Percentiles rank a stretch among this genome's conserved stretches.
phyloP scores from a whole-genome alignment of 495 filamentous ascomycete species.

The Hypoxylon fuscum region DNA sequence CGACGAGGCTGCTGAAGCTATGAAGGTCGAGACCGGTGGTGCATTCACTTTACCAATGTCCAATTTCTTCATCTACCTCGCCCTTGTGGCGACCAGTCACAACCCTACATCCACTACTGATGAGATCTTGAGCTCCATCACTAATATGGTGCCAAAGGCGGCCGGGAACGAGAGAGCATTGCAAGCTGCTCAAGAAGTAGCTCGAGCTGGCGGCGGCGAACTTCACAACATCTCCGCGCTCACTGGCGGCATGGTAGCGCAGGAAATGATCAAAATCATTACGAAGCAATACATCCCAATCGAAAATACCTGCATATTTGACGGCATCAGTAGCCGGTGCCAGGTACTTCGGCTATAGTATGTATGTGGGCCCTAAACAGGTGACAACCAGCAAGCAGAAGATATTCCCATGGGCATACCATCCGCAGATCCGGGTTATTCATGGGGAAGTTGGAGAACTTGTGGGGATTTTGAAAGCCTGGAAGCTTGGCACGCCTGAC shows the following conservation, averaged over 20 bases:
- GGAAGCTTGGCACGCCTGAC: slow-evolving; percentile 44
- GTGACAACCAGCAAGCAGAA: slow-evolving; percentile 30
- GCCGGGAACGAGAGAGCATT: slow-evolving; percentile 55
- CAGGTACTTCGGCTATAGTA: slow-evolving; percentile 68
- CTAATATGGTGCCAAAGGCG: slow-evolving; percentile 54
- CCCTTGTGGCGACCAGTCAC: slow-evolving; percentile 67
- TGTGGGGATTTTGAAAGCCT: slow-evolving; percentile 40
- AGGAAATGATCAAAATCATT: slow-evolving; percentile 95
- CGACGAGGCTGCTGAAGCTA: slow-evolving; percentile 54
- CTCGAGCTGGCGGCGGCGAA: slow-evolving; percentile 82
- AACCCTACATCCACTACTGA: slow-evolving; percentile 55
- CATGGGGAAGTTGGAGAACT: slow-evolving; percentile 43
- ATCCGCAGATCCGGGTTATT: slow-evolving; percentile 57
- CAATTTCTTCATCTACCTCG: slow-evolving; percentile 80
- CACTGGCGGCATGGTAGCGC: slow-evolving; percentile 89
- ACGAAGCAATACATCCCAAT: slow-evolving; percentile 96
- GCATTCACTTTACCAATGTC: slow-evolving; percentile 61
- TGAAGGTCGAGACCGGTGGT: slow-evolving; percentile 44
- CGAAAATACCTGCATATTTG: slow-evolving; percentile 92
- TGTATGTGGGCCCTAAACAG: slow-evolving; percentile 18
- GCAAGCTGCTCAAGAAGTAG: slow-evolving; percentile 70
- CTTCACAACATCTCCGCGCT: slow-evolving; percentile 94
- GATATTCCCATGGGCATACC: slow-evolving; percentile 44
- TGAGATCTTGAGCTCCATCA: slow-evolving; percentile 54
- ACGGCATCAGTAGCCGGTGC: slow-evolving; percentile 83